Evolutionary conservation across 2,329 filamentous ascomycete genomes (phyloP).

Genomic region (Colletotrichum graminicola): DNA sequence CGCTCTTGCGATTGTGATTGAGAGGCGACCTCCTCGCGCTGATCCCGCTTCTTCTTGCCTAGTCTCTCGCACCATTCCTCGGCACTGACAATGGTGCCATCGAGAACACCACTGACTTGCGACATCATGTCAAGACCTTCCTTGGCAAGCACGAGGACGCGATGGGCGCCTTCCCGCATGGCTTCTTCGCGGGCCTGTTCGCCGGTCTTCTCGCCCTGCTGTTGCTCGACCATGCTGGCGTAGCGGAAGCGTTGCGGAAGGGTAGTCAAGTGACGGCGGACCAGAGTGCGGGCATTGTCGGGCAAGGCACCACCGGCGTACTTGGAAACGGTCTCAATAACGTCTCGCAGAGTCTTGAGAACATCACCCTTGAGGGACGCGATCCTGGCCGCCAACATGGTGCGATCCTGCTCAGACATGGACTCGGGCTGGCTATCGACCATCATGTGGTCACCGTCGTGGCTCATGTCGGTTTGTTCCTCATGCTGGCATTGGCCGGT

Average conservation of each 20-base stretch:
- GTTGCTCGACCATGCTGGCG: slow-evolving; percentile 66
- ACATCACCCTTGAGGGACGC: slow-evolving; percentile 77
- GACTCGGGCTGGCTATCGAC: slow-evolving; percentile 41
- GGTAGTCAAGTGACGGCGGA: slow-evolving; percentile 85
- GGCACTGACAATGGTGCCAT: slow-evolving; percentile 89
- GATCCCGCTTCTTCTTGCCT: slow-evolving; percentile 58
- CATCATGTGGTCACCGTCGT: slow-evolving; percentile 46
- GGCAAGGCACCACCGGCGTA: slow-evolving; percentile 93
- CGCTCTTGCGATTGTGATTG: slow-evolving; percentile 46
- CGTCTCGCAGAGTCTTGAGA: slow-evolving; percentile 82
- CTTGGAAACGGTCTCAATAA: slow-evolving; percentile 86
- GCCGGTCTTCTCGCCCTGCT: slow-evolving; percentile 48
- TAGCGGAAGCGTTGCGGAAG: slow-evolving; percentile 86
- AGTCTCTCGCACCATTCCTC: slow-evolving; percentile 91
- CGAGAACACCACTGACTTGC: slow-evolving; percentile 88
- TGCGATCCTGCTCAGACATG: slow-evolving; percentile 54
- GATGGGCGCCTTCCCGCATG: slow-evolving; percentile 72
- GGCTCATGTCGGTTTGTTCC: not conserved
- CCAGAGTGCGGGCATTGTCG: slow-evolving; percentile 86
- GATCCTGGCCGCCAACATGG: slow-evolving; percentile 71
- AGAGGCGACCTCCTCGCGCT: slow-evolving; percentile 43
- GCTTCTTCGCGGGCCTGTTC: slow-evolving; percentile 54
- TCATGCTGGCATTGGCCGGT: slow-evolving; percentile 45
- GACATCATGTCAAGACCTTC: slow-evolving; percentile 95
- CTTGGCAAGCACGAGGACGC: slow-evolving; percentile 86